Evolutionary conservation across 2,329 filamentous ascomycete species (phyloP).

Genomic region (Atkinsonella texensis): DNA sequence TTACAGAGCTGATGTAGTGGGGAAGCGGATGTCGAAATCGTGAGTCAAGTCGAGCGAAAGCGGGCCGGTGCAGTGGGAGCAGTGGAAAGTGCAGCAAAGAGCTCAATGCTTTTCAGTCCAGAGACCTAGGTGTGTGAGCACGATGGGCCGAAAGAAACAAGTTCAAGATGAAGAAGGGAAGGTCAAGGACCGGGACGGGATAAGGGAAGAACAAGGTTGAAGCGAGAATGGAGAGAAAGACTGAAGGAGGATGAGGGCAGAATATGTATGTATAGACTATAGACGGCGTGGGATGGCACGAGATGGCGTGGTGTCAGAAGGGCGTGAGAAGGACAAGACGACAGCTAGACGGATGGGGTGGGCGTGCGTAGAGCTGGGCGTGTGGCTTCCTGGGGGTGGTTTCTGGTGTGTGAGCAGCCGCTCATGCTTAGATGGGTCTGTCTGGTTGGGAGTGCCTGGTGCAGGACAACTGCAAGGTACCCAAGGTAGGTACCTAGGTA

Average conservation of each 20-base stretch:
- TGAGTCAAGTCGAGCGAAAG: slow-evolving; percentile 11
- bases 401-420: slow-evolving; percentile 3
- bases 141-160: not conserved
- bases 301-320: slow-evolving; percentile 1
- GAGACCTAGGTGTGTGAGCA: not conserved
- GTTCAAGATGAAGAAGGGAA: not conserved
- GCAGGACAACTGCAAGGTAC: too few species aligned
- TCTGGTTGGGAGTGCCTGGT: too few species aligned
- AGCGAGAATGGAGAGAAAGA: slow-evolving; percentile 1
- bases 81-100: slow-evolving; percentile 1
- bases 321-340: not conserved
- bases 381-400: not conserved
- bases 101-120: not conserved
- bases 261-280: slow-evolving; percentile 10
- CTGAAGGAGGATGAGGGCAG: slow-evolving; percentile 11
- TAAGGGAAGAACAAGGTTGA: slow-evolving; percentile 4
- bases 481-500: too few species aligned
- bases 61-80: slow-evolving; percentile 7
- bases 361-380: not conserved
- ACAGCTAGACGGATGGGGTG: not conserved
- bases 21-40: slow-evolving; percentile 7
- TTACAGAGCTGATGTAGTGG: not conserved
- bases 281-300: not conserved
- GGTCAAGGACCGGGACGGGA: not conserved
- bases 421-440: not conserved